These are phyloP conservation scores for Boletales sp. DNA, from an alignment of 768 basidiomycete species.

Conservation along the genomic window DNA sequence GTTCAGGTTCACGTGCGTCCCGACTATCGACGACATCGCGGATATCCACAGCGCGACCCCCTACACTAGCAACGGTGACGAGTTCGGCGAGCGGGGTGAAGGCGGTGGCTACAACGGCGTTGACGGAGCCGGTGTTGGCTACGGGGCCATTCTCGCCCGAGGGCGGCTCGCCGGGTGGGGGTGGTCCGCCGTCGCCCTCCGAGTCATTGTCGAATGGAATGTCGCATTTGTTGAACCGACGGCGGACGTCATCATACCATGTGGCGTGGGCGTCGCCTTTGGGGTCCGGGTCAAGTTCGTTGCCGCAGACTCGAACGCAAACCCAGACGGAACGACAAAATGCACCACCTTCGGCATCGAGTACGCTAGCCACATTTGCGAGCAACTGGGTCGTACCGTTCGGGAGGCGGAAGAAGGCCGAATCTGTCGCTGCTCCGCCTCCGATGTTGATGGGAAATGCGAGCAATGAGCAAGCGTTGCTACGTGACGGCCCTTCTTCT, in stretches of 20 bases:
- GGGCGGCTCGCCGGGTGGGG: conserved; percentile 19
- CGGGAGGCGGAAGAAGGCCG: conserved; percentile 46
- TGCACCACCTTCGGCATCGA: conserved; percentile 40
- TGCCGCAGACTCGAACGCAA: background rate
- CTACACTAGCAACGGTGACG: conserved; percentile 50
- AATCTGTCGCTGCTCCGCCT: conserved; percentile 3
- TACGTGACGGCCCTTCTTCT: conserved; percentile 10
- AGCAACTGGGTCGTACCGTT: conserved; percentile 67
- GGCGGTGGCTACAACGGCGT: conserved; percentile 63
- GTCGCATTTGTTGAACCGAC: conserved; percentile 43
- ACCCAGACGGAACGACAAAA: background rate
- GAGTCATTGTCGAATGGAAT: conserved; percentile 63
- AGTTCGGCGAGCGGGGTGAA: conserved; percentile 45
- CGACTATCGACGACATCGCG: conserved; percentile 64
- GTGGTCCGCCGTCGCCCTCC: conserved; percentile 53
- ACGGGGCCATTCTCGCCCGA: conserved; percentile 39
- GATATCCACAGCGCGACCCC: conserved; percentile 62
- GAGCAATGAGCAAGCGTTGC: conserved; percentile 17
- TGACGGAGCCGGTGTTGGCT: conserved; percentile 52
- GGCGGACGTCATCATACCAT: conserved; percentile 61
- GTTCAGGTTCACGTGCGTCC: conserved; percentile 72
- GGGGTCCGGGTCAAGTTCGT: conserved; percentile 15
- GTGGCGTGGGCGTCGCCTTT: conserved; percentile 49
- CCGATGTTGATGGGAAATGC: conserved; percentile 4
- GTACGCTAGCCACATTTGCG: conserved; percentile 55